Evolutionary conservation across 805 yeast genomes (phyloP).

Genomic region (Candida takata): DNA sequence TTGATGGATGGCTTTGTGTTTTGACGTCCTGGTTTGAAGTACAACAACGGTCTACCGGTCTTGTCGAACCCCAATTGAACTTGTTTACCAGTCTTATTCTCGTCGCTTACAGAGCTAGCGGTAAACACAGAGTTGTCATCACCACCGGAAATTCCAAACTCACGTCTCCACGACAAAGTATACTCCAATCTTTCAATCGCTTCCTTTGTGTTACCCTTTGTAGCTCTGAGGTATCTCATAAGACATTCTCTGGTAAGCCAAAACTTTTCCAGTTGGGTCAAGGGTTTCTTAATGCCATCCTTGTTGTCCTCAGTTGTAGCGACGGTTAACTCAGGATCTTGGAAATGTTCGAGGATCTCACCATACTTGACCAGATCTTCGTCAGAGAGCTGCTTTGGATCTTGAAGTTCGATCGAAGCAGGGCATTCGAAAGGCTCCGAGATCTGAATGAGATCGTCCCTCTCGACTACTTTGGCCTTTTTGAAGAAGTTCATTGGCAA

Average conservation of each 20-base stretch:
- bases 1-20: conserved; percentile 82
- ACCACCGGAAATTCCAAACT: conserved; percentile 62
- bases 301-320: conserved; percentile 20
- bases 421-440: conserved; percentile 51
- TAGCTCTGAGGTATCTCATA: conserved; percentile 81
- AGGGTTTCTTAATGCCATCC: conserved; percentile 30
- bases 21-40: conserved; percentile 88
- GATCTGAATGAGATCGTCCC: conserved; percentile 22
- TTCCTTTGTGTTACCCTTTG: conserved; percentile 79
- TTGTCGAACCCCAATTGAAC: conserved; percentile 78
- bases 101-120: conserved; percentile 48
- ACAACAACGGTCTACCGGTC: conserved; percentile 82
- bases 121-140: conserved; percentile 39
- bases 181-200: conserved; percentile 67
- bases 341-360: conserved; percentile 53
- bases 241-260: conserved; percentile 93
- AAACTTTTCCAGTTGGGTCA: conserved; percentile 56
- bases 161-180: conserved; percentile 87
- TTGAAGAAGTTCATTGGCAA: conserved; percentile 15
- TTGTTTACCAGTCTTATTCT: conserved; percentile 88
- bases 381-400: conserved; percentile 2
- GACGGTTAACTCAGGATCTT: conserved; percentile 33
- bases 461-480: conserved; percentile 9
- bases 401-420: conserved; percentile 37
- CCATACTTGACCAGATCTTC: conserved; percentile 41